Evolutionary conservation across 176 grass and related monocot genomes (phyloP), one percentile per base, ranked within the genome.

Genomic region (Themeda triandra): DNA sequence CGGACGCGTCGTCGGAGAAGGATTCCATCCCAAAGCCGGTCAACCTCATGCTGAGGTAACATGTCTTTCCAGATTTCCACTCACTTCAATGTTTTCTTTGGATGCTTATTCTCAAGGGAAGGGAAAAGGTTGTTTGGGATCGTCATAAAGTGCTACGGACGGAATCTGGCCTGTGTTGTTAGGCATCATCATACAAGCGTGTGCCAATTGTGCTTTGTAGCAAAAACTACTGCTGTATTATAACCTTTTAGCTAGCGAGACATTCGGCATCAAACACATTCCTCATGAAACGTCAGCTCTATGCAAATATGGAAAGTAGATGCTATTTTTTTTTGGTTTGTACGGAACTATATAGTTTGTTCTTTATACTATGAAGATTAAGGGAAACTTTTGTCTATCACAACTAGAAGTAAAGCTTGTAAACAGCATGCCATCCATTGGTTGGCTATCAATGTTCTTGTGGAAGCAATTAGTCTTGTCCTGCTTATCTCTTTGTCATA

Each of bases 1-100:
- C 32, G 81, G 91, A 12, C 41, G 82, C 21, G 81, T 98, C 79
- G 89, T 98, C 44, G 91, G 91, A 9, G 87, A 94, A 88, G 96
- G 93, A 4, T 98, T 98, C 71, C 93, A 98, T 77, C 96, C 91
- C 44, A 95, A 95, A 58, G 91, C 96, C 10, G 93, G 96, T 41
- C 89, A 95, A 35, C 96, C 93, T 12, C 93, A 98, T 42, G 96
- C 92, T 12, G 96, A 98, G 91, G 95, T 98, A 67, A 42, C 30
- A 5, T 23, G 36, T 67, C 69, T 24, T n/a, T n/a, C n/a, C n/a
- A n/a, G n/a, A n/a, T n/a, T n/a, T 19, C 40, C 46, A 49, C 3
- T 13, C 84, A 10, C 13, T 64, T 63, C 7, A 58, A 56, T 56
- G 3, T 25, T 58, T 44, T 60, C 10, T 24, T 24, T 36, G 28